Percentiles rank a stretch among this genome's conserved stretches.
These are phyloP conservation scores for Colletotrichum sidae DNA, from an alignment of 2,329 filamentous ascomycete genomes.

Conservation along the genomic window DNA sequence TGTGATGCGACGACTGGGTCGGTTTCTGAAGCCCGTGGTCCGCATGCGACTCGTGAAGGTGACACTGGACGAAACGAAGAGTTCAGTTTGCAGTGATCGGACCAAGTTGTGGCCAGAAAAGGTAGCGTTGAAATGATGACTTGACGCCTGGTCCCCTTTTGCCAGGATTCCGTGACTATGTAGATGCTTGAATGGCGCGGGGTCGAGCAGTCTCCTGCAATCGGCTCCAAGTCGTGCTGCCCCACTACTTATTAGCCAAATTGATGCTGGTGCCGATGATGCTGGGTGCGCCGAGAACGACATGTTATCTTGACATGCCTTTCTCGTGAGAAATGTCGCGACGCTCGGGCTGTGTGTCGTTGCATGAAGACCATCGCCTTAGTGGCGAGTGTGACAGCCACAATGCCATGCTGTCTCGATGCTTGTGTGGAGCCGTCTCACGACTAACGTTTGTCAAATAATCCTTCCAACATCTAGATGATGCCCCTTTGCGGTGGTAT, in stretches of 20 bases:
- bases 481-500: slow-evolving; percentile 6
- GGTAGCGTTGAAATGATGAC: neutral
- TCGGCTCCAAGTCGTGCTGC: slow-evolving; percentile 11
- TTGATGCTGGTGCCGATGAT: too few species aligned
- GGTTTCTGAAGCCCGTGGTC: neutral
- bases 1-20: neutral
- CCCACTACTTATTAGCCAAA: neutral
- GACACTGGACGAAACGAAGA: neutral
- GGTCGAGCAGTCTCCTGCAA: neutral
- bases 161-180: slow-evolving; percentile 7
- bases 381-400: slow-evolving; percentile 4
- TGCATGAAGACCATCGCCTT: neutral
- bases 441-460: slow-evolving; percentile 1
- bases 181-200: neutral
- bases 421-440: neutral
- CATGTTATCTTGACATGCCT: neutral
- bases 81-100: neutral
- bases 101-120: neutral
- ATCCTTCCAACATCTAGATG: slow-evolving; percentile 3
- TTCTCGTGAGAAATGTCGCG: neutral
- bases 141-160: neutral
- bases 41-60: slow-evolving; percentile 16
- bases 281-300: neutral
- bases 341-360: slow-evolving; percentile 5
- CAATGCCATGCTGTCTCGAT: slow-evolving; percentile 1